These are phyloP conservation scores for Ochetophila trinervis DNA, from an alignment of 306 rosid species.

Conservation along the genomic window DNA sequence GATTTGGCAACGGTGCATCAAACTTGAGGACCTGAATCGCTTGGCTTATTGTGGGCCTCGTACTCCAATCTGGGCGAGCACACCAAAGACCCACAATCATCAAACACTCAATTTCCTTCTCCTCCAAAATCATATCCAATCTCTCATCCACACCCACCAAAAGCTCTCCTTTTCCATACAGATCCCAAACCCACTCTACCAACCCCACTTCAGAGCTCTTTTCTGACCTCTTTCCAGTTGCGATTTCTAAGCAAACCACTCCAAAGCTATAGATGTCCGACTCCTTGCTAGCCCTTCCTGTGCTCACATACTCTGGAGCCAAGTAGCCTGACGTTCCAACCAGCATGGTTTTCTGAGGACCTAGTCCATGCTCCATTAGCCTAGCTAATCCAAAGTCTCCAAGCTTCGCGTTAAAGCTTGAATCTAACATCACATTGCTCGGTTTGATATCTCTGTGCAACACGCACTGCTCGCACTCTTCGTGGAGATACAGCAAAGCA, in stretches of 20 bases:
- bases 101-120: slow-evolving; percentile 3
- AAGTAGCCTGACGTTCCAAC: too few relatives aligned
- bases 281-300: too few relatives aligned
- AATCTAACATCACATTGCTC: slow-evolving; percentile 17
- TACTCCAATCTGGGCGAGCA: slow-evolving; percentile 13
- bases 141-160: slow-evolving; percentile 2
- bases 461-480: slow-evolving; percentile 18
- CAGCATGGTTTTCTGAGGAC: slow-evolving; percentile 6
- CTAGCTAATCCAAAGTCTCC: slow-evolving; percentile 20
- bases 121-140: neutral
- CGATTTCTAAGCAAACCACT: slow-evolving; percentile 12
- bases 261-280: slow-evolving; percentile 25
- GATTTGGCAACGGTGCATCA: slow-evolving; percentile 5
- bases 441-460: slow-evolving; percentile 17
- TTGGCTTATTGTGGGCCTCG: slow-evolving; percentile 11
- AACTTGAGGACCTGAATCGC: slow-evolving; percentile 9
- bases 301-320: too few relatives aligned
- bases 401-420: slow-evolving; percentile 16
- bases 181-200: slow-evolving; percentile 21
- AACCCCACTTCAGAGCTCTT: neutral
- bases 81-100: slow-evolving; percentile 18
- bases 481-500: slow-evolving; percentile 16
- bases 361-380: slow-evolving; percentile 11
- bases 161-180: slow-evolving; percentile 10
- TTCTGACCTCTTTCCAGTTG: slow-evolving; percentile 3